phyloP scores from a whole-genome alignment of 441 rosid species.

The Sinapis alba region DNA sequence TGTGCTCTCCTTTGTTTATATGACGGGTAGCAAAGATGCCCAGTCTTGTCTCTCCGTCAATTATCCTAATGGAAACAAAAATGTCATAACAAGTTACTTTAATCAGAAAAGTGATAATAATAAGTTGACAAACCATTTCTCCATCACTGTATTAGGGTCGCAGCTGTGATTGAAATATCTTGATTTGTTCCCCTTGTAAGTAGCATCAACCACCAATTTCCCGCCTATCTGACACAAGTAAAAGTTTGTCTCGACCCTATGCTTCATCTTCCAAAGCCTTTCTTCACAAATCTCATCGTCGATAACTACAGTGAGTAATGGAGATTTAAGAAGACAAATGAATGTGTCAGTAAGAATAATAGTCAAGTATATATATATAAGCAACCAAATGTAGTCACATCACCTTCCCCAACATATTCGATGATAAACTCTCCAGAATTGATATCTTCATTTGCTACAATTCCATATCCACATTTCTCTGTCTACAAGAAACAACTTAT shows the following conservation, averaged over 20 bases:
- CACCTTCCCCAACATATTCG: conserved; percentile 99
- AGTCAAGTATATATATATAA: background rate
- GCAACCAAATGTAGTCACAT: background rate
- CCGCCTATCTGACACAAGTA: conserved; percentile 89
- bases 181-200: conserved; percentile 91
- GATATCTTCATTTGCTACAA: conserved; percentile 91
- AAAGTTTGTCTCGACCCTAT: conserved; percentile 79
- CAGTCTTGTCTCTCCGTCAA: conserved; percentile 92
- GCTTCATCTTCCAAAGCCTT: conserved; percentile 93
- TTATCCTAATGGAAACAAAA: conserved; percentile 60
- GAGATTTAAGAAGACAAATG: background rate
- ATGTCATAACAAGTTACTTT: background rate
- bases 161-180: conserved; percentile 95
- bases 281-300: conserved; percentile 92
- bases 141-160: conserved; percentile 90
- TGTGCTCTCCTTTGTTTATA: conserved; percentile 81
- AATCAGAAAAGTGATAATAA: background rate
- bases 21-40: conserved; percentile 84
- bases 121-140: conserved; percentile 68
- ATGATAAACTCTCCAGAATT: conserved; percentile 81
- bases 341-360: background rate
- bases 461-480: conserved; percentile 91
- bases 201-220: conserved; percentile 92
- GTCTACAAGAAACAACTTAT: conserved; percentile 70
- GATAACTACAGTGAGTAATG: conserved; percentile 56